Evolutionary conservation across 2,329 filamentous ascomycete species (phyloP).

Genomic region (Delphinella strobiligena): DNA sequence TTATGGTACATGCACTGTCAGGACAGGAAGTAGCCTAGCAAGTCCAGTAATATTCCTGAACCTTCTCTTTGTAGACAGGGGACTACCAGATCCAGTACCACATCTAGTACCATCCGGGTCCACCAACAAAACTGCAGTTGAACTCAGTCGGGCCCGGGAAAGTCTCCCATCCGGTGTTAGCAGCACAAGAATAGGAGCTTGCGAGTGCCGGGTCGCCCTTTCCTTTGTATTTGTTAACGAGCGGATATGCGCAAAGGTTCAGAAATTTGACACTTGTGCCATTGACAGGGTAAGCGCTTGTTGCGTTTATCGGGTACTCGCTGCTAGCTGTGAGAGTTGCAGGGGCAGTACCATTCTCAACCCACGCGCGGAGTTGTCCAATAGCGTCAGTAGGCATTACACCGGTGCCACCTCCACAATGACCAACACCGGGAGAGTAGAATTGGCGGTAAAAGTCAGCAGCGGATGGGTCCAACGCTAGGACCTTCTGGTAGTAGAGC

Average conservation of each 20-base stretch:
- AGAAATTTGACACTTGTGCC: not conserved
- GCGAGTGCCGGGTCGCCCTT: conserved; percentile 10
- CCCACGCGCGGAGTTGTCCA: conserved; percentile 16
- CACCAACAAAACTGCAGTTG: too few relatives aligned
- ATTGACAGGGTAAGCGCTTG: conserved; percentile 2
- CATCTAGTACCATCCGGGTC: too few relatives aligned
- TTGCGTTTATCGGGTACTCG: too few relatives aligned
- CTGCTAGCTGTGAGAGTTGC: conserved; percentile 12
- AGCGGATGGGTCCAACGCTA: conserved; percentile 14
- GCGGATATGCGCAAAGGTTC: conserved; percentile 13
- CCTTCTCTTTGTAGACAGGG: too few relatives aligned
- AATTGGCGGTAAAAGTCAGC: conserved; percentile 27
- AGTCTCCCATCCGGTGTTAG: too few relatives aligned
- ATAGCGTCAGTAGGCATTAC: conserved; percentile 13
- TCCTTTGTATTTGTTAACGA: conserved; percentile 11
- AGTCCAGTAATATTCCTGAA: too few relatives aligned
- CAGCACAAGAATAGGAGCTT: conserved; percentile 12
- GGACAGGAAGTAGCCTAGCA: too few relatives aligned
- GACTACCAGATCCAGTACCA: too few relatives aligned
- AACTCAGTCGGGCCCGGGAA: too few relatives aligned
- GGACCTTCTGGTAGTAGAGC: conserved; percentile 26
- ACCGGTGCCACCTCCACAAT: conserved; percentile 23
- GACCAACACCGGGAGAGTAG: conserved; percentile 25
- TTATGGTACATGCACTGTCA: too few relatives aligned
- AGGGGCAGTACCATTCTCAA: conserved; percentile 18